These are phyloP conservation scores for Boletus subcaerulescens DNA, from an alignment of 768 basidiomycete species.

Conservation along the genomic window DNA sequence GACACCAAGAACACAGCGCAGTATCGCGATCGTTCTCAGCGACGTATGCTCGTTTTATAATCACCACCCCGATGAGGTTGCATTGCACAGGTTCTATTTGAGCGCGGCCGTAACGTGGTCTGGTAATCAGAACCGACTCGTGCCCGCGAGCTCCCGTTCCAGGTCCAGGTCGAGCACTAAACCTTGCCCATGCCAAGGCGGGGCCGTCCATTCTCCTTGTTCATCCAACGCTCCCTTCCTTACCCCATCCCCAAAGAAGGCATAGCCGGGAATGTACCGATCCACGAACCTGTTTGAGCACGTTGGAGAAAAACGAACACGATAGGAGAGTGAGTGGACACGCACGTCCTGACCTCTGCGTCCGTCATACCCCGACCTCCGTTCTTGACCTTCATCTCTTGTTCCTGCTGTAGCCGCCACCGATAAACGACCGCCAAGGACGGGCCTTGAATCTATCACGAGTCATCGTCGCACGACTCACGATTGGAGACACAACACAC, in stretches of 20 bases:
- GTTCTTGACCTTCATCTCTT: slow-evolving; percentile 78
- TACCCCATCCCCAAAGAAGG: slow-evolving; percentile 74
- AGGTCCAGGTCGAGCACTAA: slow-evolving; percentile 55
- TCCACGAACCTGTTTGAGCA: slow-evolving; percentile 68
- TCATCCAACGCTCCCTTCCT: slow-evolving; percentile 28
- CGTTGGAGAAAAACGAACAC: not conserved
- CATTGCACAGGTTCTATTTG: not conserved
- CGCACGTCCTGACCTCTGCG: slow-evolving; percentile 59
- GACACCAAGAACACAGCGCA: too few relatives aligned
- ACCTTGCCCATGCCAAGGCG: slow-evolving; percentile 47
- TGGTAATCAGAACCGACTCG: slow-evolving; percentile 38
- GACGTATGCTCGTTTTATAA: too few relatives aligned
- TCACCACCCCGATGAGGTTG: too few relatives aligned
- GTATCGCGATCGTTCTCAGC: too few relatives aligned
- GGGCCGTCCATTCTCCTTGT: slow-evolving; percentile 14
- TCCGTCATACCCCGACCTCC: slow-evolving; percentile 91
- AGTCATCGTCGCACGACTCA: not conserved
- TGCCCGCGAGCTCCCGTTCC: slow-evolving; percentile 44
- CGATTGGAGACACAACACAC: not conserved
- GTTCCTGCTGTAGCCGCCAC: slow-evolving; percentile 91
- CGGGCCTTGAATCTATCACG: slow-evolving; percentile 38
- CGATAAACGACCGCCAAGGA: slow-evolving; percentile 63
- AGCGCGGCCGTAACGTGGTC: not conserved
- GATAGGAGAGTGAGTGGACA: not conserved
- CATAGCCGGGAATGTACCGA: slow-evolving; percentile 92